These are phyloP conservation scores for Quercus bicolor DNA, from an alignment of 306 rosid species.

Conservation along the genomic window DNA sequence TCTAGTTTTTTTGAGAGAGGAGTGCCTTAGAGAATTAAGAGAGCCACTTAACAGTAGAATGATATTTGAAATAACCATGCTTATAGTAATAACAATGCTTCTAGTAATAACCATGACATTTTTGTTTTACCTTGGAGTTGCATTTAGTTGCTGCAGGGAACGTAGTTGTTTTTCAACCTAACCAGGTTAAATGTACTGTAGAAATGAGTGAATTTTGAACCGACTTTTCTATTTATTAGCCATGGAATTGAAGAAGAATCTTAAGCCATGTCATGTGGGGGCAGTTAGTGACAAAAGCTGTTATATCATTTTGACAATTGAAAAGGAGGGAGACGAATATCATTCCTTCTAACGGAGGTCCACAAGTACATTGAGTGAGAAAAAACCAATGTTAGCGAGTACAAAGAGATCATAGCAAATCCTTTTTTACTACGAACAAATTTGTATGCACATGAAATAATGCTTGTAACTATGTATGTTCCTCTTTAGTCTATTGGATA, in stretches of 20 bases:
- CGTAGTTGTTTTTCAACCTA: too few relatives aligned
- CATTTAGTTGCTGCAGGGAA: too few relatives aligned
- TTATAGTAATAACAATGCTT: too few relatives aligned
- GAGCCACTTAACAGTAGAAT: too few relatives aligned
- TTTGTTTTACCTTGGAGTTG: too few relatives aligned
- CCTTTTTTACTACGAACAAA: slow-evolving; percentile 8
- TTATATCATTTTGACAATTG: slow-evolving; percentile 35
- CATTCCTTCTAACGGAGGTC: slow-evolving; percentile 30
- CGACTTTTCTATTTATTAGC: too few relatives aligned
- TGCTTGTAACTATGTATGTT: background rate
- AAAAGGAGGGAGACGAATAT: slow-evolving; percentile 20
- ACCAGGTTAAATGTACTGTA: background rate
- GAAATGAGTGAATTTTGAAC: background rate
- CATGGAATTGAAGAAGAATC: slow-evolving; percentile 21
- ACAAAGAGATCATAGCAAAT: slow-evolving; percentile 23
- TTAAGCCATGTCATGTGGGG: slow-evolving; percentile 38
- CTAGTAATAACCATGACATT: too few relatives aligned
- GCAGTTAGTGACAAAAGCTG: slow-evolving; percentile 29
- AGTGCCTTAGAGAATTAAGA: too few relatives aligned
- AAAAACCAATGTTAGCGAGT: background rate
- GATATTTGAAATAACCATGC: too few relatives aligned
- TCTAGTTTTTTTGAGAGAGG: too few relatives aligned
- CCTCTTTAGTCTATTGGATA: background rate
- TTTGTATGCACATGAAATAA: slow-evolving; percentile 11
- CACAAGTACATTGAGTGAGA: slow-evolving; percentile 19